Conservation (phyloP, 2,329 filamentous ascomycete species). For the Cladophialophora chaetospira region DNA sequence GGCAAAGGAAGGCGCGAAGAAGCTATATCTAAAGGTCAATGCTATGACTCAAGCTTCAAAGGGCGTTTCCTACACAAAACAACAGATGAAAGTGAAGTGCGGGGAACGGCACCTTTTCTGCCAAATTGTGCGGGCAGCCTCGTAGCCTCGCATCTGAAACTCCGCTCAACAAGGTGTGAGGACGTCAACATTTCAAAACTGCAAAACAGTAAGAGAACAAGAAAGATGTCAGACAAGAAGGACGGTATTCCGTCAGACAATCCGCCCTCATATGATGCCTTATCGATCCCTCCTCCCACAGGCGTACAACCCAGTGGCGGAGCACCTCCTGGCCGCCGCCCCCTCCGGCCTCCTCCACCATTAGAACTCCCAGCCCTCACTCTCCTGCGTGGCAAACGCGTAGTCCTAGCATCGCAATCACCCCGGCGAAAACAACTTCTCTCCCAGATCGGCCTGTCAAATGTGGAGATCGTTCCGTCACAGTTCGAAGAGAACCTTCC, state of each 20-base stretch:
- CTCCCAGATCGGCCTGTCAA: slow-evolving; percentile 72
- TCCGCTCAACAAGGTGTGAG: neutral
- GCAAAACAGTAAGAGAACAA: neutral
- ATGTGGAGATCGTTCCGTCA: slow-evolving; percentile 83
- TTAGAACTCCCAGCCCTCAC: slow-evolving; percentile 79
- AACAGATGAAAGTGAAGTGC: slow-evolving; percentile 1
- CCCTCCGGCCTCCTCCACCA: slow-evolving; percentile 47
- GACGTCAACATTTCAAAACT: neutral
- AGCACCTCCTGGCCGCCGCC: slow-evolving; percentile 16
- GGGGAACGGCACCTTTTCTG: slow-evolving; percentile 20
- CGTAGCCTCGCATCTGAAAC: slow-evolving; percentile 2
- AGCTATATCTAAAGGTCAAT: neutral
- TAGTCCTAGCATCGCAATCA: slow-evolving; percentile 88
- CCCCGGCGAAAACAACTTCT: slow-evolving; percentile 82
- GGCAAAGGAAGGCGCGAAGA: neutral
- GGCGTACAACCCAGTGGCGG: slow-evolving; percentile 16
- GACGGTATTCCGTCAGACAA: slow-evolving; percentile 22
- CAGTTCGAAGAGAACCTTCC: slow-evolving; percentile 81
- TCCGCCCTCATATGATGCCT: slow-evolving; percentile 32
- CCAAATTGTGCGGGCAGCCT: no score
- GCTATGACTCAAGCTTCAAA: slow-evolving; percentile 26
- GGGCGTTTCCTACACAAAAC: neutral
- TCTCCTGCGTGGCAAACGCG: slow-evolving; percentile 73
- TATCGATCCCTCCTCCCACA: slow-evolving; percentile 21
- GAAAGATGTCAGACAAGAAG: slow-evolving; percentile 20